phyloP scores from a whole-genome alignment of 2,329 filamentous ascomycete genomes.

The Dothiorella sarmentorum region DNA sequence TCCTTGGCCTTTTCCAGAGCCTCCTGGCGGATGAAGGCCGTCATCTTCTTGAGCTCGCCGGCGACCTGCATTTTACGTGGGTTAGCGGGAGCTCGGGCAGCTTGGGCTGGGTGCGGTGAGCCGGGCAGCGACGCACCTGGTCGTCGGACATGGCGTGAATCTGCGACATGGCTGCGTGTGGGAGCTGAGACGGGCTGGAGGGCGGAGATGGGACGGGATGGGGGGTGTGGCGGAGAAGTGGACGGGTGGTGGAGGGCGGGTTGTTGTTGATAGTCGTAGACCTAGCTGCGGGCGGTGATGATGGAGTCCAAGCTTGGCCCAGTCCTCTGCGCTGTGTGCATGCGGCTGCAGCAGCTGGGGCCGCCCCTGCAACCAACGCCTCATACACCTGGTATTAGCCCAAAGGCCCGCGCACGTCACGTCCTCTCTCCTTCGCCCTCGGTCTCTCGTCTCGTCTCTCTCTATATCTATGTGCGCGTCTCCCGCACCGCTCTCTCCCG shows the following conservation, averaged over 20 bases:
- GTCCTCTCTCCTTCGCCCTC: slow-evolving; percentile 14
- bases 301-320: background rate
- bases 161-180: slow-evolving; percentile 77
- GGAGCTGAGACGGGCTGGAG: background rate
- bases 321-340: background rate
- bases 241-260: slow-evolving; percentile 18
- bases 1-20: slow-evolving; percentile 94
- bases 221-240: slow-evolving; percentile 8
- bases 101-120: slow-evolving; percentile 17
- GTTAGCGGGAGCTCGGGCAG: slow-evolving; percentile 25
- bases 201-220: slow-evolving; percentile 2
- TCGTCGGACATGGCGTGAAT: slow-evolving; percentile 94
- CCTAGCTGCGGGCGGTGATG: slow-evolving; percentile 17
- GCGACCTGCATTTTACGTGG: slow-evolving; percentile 65
- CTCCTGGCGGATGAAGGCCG: slow-evolving; percentile 98
- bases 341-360: slow-evolving; percentile 1
- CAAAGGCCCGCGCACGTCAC: slow-evolving; percentile 4
- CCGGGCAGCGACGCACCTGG: slow-evolving; percentile 61
- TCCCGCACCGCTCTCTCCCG: background rate
- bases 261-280: background rate
- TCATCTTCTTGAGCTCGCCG: slow-evolving; percentile 99
- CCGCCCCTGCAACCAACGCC: slow-evolving; percentile 3
- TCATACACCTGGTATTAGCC: slow-evolving; percentile 6
- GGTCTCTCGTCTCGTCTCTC: slow-evolving; percentile 5
- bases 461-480: background rate